Base-by-base conservation (phyloP, 1,284 basidiomycete species). In the Prillingera fragicola region DNA sequence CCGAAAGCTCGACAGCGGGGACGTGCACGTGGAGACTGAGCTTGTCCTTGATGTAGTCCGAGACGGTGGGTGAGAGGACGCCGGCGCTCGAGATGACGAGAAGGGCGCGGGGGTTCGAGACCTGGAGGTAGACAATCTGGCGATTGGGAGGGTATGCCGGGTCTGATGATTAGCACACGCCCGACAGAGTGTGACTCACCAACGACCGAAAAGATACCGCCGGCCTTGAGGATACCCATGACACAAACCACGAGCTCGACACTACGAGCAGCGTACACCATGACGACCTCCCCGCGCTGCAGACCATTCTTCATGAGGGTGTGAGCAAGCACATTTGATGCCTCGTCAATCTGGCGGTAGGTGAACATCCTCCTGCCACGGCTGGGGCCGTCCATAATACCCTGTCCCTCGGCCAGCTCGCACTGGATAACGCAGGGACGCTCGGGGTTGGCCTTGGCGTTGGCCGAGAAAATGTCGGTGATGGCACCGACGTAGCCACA, bases 221-320 rank as follows among this genome's bases (percentile, higher is more conserved):
- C 95, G 3, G 88, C 90, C 74, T 98, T 98, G 59, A 98, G 79
- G 26, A 95, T 84, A 38, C 88, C 95, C 82, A 99, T 86, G 5
- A 98, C 91, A 15, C 94, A 94, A 5, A 98, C 87, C 7, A 96
- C 89, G 38, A 99, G 82, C 68, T 99, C 94, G 32, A 96, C 92
- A 55, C 88, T 90, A 35, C 95, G 82, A 60, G 96, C 84, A 0
- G 95, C 95, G 65, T 98, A 99, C n/a, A 98, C 87, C 81, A 95
- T 97, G 43, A 98, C 91, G 17, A 98, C 91, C 59, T 99, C 95
- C 57, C 94, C 94, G 22, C 90, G 77, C 71, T 94, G 78, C 12
- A 98, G 75, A 12, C 94, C 94, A 14, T 80, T 80, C 59, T 83
- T 79, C 41, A 97, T 73, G 40, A 99, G 78, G 58, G 95, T 82